Evolutionary conservation across 257 asterid genomes (phyloP).

Genomic region (Striga asiatica): DNA sequence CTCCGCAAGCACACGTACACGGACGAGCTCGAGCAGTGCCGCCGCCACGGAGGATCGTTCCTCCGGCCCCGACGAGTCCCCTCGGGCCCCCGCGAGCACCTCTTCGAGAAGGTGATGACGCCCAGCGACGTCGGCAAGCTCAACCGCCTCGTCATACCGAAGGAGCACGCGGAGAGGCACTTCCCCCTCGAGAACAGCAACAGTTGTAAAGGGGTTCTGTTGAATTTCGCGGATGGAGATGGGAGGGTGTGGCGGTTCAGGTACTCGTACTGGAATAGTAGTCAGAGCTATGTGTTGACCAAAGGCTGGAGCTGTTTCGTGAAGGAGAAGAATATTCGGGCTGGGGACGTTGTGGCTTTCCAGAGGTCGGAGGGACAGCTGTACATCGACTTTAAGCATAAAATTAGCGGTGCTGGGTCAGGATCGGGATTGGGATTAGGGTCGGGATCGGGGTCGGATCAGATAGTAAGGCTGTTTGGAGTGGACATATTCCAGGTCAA

Average conservation of each 20-base stretch:
- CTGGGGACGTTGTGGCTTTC: constrained; percentile 65
- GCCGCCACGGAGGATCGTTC: constrained; percentile 16
- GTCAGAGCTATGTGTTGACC: no score
- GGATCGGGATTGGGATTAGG: no score
- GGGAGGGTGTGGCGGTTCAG: constrained; percentile 81
- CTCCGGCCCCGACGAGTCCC: constrained; percentile 5
- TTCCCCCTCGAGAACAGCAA: constrained; percentile 39
- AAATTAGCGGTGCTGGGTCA: not conserved
- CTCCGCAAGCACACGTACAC: constrained; percentile 68
- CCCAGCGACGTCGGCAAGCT: constrained; percentile 75
- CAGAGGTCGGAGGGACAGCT: constrained; percentile 49
- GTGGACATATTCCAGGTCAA: constrained; percentile 56
- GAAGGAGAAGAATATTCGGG: constrained; percentile 55
- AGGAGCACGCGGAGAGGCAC: constrained; percentile 67
- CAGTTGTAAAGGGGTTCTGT: constrained; percentile 42
- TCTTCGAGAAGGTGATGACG: constrained; percentile 72
- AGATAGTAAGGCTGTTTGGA: constrained; percentile 55
- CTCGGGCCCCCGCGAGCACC: constrained; percentile 35
- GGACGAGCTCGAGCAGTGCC: constrained; percentile 71
- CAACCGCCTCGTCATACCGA: constrained; percentile 65
- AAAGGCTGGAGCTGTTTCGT: constrained; percentile 90
- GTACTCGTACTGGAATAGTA: constrained; percentile 81
- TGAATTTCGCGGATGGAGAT: constrained; percentile 51
- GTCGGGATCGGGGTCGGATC: constrained; percentile 22
- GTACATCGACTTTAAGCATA: constrained; percentile 50